A percentile compares a stretch with the other conserved stretches of the same genome.
phyloP scores from a whole-genome alignment of 768 basidiomycete genomes.

The Strobilomyces dryophilus region DNA sequence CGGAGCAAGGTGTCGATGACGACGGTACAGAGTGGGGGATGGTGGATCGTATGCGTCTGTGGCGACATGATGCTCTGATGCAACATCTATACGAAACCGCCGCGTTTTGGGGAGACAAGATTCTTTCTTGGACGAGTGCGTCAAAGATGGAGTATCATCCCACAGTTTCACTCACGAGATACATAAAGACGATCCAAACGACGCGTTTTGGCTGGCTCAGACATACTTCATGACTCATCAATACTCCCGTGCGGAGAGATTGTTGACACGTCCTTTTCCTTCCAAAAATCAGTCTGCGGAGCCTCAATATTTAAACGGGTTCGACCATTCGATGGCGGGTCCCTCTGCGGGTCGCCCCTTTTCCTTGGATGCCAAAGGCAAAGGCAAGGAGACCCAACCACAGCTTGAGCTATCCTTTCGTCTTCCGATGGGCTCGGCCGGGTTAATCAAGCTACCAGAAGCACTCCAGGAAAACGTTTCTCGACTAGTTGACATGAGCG shows the following conservation, averaged over 20 bases:
- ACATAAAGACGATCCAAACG: constrained; percentile 82
- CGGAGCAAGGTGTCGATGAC: constrained; percentile 58
- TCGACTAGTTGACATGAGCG: constrained; percentile 87
- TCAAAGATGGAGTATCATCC: constrained; percentile 15
- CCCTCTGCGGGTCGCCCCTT: constrained; percentile 42
- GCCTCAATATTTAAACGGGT: constrained; percentile 25
- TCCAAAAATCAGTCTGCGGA: constrained; percentile 41
- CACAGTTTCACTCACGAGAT: constrained; percentile 1
- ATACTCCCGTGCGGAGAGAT: constrained; percentile 88
- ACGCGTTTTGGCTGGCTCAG: constrained; percentile 99
- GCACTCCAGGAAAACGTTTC: constrained; percentile 63
- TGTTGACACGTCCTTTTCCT: constrained; percentile 85
- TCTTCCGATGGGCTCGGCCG: constrained; percentile 68
- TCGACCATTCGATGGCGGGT: constrained; percentile 12
- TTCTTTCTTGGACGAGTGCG: constrained; percentile 92
- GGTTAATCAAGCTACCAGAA: constrained; percentile 65
- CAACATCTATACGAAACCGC: constrained; percentile 98
- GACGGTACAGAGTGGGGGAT: constrained; percentile 69
- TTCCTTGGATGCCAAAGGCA: constrained; percentile 47
- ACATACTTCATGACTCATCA: constrained; percentile 95
- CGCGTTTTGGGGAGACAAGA: constrained; percentile 98
- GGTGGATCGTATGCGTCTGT: constrained; percentile 93
- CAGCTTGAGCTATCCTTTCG: constrained; percentile 41
- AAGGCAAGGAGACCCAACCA: constrained; percentile 51
- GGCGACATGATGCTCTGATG: constrained; percentile 98